Evolutionary conservation across 179 eudicot genomes (phyloP).

Genomic region (Actinidia arguta): DNA sequence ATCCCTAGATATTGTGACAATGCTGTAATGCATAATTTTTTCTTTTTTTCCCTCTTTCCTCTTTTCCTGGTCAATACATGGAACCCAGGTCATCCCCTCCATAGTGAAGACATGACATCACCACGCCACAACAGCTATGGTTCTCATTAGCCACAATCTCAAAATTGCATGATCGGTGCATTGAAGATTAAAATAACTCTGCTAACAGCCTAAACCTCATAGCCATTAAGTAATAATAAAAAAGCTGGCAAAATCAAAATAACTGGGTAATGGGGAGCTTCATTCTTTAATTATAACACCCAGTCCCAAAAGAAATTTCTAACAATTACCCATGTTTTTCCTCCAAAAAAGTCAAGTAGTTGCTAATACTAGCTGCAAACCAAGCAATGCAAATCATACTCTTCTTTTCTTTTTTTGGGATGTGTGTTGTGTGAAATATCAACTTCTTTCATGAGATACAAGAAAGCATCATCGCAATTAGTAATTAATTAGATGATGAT

Average conservation of each 20-base stretch:
- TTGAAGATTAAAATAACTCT: neutral
- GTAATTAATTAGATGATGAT: neutral
- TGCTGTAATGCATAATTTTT: neutral
- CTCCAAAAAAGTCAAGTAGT: neutral
- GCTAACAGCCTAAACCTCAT: slow-evolving; percentile 4
- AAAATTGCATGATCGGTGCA: neutral
- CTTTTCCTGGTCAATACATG: neutral
- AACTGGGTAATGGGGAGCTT: neutral
- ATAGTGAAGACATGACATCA: neutral
- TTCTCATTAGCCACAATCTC: neutral
- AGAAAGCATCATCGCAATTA: neutral
- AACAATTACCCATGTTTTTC: neutral
- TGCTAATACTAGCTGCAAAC: neutral
- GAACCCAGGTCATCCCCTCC: neutral
- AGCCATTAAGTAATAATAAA: neutral
- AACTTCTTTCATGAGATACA: neutral
- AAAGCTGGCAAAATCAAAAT: neutral
- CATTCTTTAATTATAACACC: slow-evolving; percentile 6
- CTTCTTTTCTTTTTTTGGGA: neutral
- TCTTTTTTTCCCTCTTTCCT: neutral
- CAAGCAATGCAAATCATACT: neutral
- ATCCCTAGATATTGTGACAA: neutral
- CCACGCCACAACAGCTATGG: neutral
- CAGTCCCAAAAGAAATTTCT: neutral
- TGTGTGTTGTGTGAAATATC: neutral